Evolutionary conservation across 2,329 filamentous ascomycete genomes (phyloP).

Genomic region (Pyrenochaeta sp.): DNA sequence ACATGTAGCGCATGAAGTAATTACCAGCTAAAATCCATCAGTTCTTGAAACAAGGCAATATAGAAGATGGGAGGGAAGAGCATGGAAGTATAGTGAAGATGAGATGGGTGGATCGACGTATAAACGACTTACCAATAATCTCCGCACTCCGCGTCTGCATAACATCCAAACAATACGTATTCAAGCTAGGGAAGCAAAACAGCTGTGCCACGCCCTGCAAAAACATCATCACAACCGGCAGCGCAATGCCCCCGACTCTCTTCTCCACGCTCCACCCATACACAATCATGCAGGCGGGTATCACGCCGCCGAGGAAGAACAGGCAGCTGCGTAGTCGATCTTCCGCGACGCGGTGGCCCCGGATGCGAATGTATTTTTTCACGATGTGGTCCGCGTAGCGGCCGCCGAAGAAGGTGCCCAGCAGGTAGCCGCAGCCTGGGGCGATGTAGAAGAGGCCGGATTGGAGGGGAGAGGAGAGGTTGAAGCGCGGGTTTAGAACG

Average conservation of each 20-base stretch:
- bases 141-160: conserved; percentile 76
- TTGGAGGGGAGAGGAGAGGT: conserved; percentile 71
- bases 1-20: conserved; percentile 79
- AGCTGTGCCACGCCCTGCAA: conserved; percentile 77
- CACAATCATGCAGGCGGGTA: conserved; percentile 71
- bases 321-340: conserved; percentile 68
- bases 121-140: conserved; percentile 63
- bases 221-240: conserved; percentile 78
- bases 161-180: conserved; percentile 84
- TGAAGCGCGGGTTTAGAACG: conserved; percentile 77
- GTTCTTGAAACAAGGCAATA: background rate
- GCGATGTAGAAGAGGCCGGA: conserved; percentile 78
- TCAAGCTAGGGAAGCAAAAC: conserved; percentile 78
- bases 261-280: conserved; percentile 73
- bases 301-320: conserved; percentile 64
- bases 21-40: conserved; percentile 66
- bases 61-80: background rate
- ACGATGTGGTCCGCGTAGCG: conserved; percentile 74
- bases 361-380: conserved; percentile 69
- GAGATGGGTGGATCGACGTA: background rate
- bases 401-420: conserved; percentile 76
- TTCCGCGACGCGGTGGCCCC: conserved; percentile 70
- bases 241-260: conserved; percentile 61
- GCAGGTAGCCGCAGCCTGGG: conserved; percentile 73
- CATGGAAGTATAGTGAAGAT: no score